A percentile compares a stretch with the other conserved stretches of the same genome.
These are phyloP conservation scores for Syncephalis plumigaleata DNA, from an alignment of 371 early-diverging fungal genomes.

Conservation along the genomic window DNA sequence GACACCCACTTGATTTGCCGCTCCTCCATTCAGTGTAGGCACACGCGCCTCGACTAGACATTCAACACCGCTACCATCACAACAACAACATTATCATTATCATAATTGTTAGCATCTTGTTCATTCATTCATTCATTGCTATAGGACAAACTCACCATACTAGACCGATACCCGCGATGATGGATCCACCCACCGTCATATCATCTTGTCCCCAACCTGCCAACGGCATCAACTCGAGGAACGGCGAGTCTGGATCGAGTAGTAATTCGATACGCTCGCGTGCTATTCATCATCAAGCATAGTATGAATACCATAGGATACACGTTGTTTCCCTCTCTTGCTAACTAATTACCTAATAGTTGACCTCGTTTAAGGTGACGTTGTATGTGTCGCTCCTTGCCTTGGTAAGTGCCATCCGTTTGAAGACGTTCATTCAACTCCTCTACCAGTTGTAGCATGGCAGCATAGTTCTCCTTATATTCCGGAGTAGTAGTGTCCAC, in stretches of 20 bases:
- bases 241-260: constrained; percentile 56
- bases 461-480: constrained; percentile 34
- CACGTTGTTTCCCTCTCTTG: background rate
- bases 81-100: background rate
- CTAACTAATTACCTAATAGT: constrained; percentile 29
- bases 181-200: constrained; percentile 51
- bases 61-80: constrained; percentile 30
- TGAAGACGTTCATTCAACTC: constrained; percentile 30
- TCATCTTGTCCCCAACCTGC: constrained; percentile 54
- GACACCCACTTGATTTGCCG: constrained; percentile 7
- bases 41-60: constrained; percentile 46
- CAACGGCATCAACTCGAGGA: constrained; percentile 45
- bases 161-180: constrained; percentile 51
- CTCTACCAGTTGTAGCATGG: constrained; percentile 31
- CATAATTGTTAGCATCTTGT: background rate
- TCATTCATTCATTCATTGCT: background rate
- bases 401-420: constrained; percentile 32
- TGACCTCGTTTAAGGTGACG: constrained; percentile 43
- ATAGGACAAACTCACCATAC: constrained; percentile 24
- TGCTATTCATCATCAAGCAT: constrained; percentile 13
- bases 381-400: constrained; percentile 28
- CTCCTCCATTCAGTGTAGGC: constrained; percentile 36
- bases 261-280: constrained; percentile 47
- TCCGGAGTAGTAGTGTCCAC: constrained; percentile 11
- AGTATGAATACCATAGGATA: background rate